Evolutionary conservation across 805 yeast genomes (phyloP).

Genomic region (Hanseniaspora clermontiae): DNA sequence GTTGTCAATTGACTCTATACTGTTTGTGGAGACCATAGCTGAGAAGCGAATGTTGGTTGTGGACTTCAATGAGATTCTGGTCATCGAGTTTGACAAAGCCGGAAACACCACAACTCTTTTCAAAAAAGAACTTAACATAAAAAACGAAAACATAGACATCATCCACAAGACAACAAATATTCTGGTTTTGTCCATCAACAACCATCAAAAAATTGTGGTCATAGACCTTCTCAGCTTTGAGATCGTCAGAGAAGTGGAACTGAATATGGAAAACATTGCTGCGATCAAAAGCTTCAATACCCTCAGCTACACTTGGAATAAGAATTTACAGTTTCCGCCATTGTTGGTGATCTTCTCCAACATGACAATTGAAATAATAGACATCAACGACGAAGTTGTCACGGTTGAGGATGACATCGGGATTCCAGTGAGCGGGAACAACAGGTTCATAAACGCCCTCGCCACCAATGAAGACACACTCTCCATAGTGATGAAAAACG

Average conservation of each 20-base stretch:
- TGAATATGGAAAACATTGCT: background rate
- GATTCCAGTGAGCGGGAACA: background rate
- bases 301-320: background rate
- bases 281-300: background rate
- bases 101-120: background rate
- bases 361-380: background rate
- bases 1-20: slow-evolving; percentile 1
- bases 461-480: background rate
- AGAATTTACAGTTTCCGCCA: background rate
- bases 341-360: background rate
- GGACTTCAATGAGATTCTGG: background rate
- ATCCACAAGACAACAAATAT: background rate
- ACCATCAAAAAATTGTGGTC: background rate
- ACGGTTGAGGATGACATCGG: background rate
- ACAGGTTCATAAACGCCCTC: background rate
- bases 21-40: background rate
- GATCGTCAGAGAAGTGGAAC: background rate
- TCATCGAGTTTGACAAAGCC: background rate
- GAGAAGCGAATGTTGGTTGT: background rate
- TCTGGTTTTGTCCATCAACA: background rate
- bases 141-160: background rate
- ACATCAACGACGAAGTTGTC: background rate
- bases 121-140: background rate
- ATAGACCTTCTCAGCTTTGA: background rate
- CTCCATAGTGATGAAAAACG: background rate